Percentiles rank a stretch among this genome's conserved stretches.
Evolutionary conservation across 1,284 basidiomycete genomes (phyloP).

Genomic region (Cutaneotrichosporon dermatis): DNA sequence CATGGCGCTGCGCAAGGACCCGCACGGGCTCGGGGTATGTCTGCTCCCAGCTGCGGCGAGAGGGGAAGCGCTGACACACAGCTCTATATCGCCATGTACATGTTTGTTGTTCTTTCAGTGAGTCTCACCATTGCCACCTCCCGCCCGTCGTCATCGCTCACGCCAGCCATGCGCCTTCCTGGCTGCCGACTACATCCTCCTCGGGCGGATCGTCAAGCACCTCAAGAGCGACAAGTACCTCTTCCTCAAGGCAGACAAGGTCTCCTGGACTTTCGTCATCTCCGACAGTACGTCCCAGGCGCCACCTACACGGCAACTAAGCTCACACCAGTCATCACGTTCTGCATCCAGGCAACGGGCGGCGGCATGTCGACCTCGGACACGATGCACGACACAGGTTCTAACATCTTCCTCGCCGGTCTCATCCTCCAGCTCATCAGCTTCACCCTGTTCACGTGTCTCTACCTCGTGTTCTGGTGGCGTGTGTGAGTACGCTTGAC

Average conservation of each 20-base stretch:
- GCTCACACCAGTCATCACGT: slow-evolving; percentile 51
- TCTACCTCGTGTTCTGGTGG: slow-evolving; percentile 59
- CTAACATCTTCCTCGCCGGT: slow-evolving; percentile 58
- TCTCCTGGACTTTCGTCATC: slow-evolving; percentile 36
- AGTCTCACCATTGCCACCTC: not conserved
- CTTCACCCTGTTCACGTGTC: slow-evolving; percentile 58
- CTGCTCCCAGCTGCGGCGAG: not conserved
- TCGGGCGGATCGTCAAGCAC: slow-evolving; percentile 59
- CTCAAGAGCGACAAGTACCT: slow-evolving; percentile 53
- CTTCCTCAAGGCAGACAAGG: slow-evolving; percentile 26
- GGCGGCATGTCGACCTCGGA: slow-evolving; percentile 43
- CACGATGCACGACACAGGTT: slow-evolving; percentile 38
- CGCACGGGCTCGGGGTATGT: slow-evolving; percentile 8
- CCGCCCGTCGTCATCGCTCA: not conserved
- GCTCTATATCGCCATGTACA: slow-evolving; percentile 17
- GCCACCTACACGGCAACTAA: not conserved
- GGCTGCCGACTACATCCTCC: slow-evolving; percentile 64
- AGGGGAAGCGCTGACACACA: not conserved
- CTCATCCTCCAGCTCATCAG: slow-evolving; percentile 60
- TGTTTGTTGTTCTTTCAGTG: slow-evolving; percentile 16
- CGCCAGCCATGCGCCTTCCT: slow-evolving; percentile 66
- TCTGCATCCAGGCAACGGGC: slow-evolving; percentile 58
- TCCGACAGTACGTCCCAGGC: slow-evolving; percentile 52
- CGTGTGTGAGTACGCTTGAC: slow-evolving; percentile 48
- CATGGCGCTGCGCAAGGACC: slow-evolving; percentile 10